Percentiles rank a stretch among this genome's conserved stretches.
phyloP scores from a whole-genome alignment of 108 stramenopile genomes.

The Conticribra weissflogii region DNA sequence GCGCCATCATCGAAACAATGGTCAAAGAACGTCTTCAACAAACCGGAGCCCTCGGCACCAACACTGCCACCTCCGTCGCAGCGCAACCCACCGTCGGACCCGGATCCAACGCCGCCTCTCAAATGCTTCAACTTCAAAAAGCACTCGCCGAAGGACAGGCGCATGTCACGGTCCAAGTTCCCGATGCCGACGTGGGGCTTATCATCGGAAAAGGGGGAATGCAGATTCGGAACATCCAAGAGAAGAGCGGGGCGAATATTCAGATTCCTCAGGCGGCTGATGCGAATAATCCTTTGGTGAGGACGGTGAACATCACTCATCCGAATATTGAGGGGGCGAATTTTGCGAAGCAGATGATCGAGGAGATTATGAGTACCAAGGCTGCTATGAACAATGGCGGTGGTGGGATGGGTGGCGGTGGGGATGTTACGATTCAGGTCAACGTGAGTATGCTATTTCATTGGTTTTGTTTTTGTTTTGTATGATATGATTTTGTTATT shows the following conservation, averaged over 20 bases:
- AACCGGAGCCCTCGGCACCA: constrained; percentile 22
- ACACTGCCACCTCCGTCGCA: constrained; percentile 1
- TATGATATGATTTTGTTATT: neutral
- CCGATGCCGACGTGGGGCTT: constrained; percentile 92
- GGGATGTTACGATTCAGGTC: constrained; percentile 67
- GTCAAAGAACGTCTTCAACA: constrained; percentile 69
- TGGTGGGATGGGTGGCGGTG: constrained; percentile 27
- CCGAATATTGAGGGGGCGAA: constrained; percentile 77
- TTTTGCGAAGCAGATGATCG: constrained; percentile 71
- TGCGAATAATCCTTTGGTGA: constrained; percentile 59
- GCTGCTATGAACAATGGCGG: constrained; percentile 10
- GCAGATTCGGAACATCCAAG: constrained; percentile 93
- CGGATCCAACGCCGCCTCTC: constrained; percentile 37
- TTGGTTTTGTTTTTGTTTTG: neutral
- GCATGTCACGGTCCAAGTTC: constrained; percentile 79
- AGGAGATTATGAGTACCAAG: constrained; percentile 47
- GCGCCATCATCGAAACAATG: constrained; percentile 81
- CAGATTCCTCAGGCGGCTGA: constrained; percentile 92
- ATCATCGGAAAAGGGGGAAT: constrained; percentile 97
- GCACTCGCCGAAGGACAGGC: constrained; percentile 76
- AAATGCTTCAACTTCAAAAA: constrained; percentile 71
- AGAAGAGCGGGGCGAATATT: constrained; percentile 86
- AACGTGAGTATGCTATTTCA: constrained; percentile 53
- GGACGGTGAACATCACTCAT: constrained; percentile 86
- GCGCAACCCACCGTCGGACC: constrained; percentile 22